Evolutionary conservation across 2,329 filamentous ascomycete species (phyloP).

Genomic region (Juglanconis sp.): DNA sequence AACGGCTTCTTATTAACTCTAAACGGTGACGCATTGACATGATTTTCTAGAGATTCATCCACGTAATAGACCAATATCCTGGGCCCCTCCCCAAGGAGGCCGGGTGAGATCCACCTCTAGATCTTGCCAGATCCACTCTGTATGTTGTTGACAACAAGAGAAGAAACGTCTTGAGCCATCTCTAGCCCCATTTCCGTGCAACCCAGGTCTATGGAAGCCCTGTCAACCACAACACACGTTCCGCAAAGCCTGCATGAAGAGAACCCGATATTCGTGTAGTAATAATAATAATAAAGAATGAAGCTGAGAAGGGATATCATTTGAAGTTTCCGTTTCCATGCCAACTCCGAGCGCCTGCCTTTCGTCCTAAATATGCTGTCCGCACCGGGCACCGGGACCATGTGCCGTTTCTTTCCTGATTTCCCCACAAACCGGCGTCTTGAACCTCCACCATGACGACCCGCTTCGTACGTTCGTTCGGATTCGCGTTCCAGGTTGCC

Average conservation of each 20-base stretch:
- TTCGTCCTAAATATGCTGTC: background rate
- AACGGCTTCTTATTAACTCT: background rate
- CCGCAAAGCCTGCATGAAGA: background rate
- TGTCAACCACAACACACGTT: background rate
- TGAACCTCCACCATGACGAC: background rate
- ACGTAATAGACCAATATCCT: too few species aligned
- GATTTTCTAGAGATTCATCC: too few species aligned
- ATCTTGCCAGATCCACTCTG: background rate
- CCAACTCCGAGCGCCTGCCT: slow-evolving; percentile 13
- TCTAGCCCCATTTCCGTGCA: too few species aligned
- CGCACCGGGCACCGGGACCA: background rate
- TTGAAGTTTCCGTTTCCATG: background rate
- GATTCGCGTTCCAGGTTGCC: too few species aligned
- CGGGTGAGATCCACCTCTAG: background rate
- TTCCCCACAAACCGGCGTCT: background rate
- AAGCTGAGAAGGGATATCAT: slow-evolving; percentile 11
- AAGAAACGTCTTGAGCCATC: background rate
- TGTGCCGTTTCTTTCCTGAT: background rate
- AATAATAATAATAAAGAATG: background rate
- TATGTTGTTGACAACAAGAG: background rate
- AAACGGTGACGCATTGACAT: too few species aligned
- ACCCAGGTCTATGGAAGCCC: background rate
- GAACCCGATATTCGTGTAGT: background rate
- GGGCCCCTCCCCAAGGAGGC: too few species aligned
- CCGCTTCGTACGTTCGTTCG: too few species aligned